Evolutionary conservation across 2,329 filamentous ascomycete genomes (phyloP), one percentile per base, ranked within the genome.

Genomic region (Aspergillus sp.): DNA sequence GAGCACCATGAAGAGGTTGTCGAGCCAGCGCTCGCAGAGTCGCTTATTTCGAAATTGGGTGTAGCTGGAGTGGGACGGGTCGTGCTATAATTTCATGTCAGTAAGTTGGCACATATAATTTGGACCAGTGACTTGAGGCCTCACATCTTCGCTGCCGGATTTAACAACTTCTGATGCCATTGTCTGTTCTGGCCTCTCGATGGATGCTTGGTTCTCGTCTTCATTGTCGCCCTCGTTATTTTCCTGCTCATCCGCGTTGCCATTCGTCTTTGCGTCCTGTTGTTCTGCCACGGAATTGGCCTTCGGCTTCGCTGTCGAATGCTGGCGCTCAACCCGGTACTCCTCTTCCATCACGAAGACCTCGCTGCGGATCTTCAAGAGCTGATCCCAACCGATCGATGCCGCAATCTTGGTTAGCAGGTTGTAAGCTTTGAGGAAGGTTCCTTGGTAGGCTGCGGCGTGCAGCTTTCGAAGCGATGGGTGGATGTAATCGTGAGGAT

Each of bases 341-440:
- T 98, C 93, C 62, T 98, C 93, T 66, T 98, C 93, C 93, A 98
- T 98, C 42, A 98, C 93, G 58, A 98, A 98, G 1, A 98, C 93
- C 52, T 91, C 90, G 71, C 91, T 97, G 56, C 93, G 81, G 60
- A 94, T 95, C 68, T 88, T 94, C 44, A 98, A 74, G 26, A 98
- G 76, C 63, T 96, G 88, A 59, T 98, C 93, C 93, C 93, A 98
- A 35, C 93, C 93, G 58, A 98, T 96, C 68, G 93, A 91, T 51
- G 88, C 85, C 0, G 91, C 94, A 74, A 98, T 91, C 64, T 96
- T 91, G 0, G 93, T 97, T 51, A 98, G 75, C 32, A 98, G 85
- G 53, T 83, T 83, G 70, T 98, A 98, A 1, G 93, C 93, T 63
- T 95, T 88, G 60, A 93, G 82, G 64, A 98, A 98, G 0, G 93